Percentiles rank a stretch among this genome's conserved stretches.
These are phyloP conservation scores for Cucumis hystrix DNA, from an alignment of 306 rosid genomes.

Conservation along the genomic window DNA sequence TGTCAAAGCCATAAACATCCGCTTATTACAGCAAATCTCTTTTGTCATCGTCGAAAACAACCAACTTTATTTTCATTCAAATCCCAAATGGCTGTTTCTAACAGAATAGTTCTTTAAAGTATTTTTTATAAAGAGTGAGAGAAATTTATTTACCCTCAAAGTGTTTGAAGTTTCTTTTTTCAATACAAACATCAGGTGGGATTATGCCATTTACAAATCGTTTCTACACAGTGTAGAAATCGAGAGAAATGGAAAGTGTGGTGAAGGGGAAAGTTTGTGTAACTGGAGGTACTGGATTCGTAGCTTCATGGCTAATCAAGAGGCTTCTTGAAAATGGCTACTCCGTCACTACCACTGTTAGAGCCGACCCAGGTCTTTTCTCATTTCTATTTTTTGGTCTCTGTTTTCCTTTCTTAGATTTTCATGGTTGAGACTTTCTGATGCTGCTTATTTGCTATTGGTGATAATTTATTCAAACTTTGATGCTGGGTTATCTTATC, in stretches of 20 bases:
- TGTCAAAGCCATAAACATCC: no score
- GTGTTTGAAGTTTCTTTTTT: background rate
- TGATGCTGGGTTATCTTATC: background rate
- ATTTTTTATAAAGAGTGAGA: no score
- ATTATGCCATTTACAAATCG: background rate
- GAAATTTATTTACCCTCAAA: no score
- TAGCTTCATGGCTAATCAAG: constrained; percentile 56
- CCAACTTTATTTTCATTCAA: no score
- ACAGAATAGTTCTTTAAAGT: no score
- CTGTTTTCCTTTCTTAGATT: background rate
- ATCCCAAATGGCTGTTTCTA: background rate
- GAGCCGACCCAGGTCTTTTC: constrained; percentile 21
- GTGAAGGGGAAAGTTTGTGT: constrained; percentile 12
- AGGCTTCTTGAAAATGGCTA: constrained; percentile 46
- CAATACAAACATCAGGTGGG: background rate
- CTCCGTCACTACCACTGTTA: constrained; percentile 33
- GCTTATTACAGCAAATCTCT: no score
- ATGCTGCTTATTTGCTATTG: background rate
- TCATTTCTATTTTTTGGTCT: background rate
- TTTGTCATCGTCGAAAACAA: no score
- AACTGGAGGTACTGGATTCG: constrained; percentile 49
- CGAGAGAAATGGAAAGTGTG: constrained; percentile 4
- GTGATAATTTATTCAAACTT: background rate
- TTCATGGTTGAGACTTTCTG: background rate
- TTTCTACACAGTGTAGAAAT: background rate